Base-by-base conservation (phyloP, 1,284 basidiomycete species). In the Vanrija sp. region DNA sequence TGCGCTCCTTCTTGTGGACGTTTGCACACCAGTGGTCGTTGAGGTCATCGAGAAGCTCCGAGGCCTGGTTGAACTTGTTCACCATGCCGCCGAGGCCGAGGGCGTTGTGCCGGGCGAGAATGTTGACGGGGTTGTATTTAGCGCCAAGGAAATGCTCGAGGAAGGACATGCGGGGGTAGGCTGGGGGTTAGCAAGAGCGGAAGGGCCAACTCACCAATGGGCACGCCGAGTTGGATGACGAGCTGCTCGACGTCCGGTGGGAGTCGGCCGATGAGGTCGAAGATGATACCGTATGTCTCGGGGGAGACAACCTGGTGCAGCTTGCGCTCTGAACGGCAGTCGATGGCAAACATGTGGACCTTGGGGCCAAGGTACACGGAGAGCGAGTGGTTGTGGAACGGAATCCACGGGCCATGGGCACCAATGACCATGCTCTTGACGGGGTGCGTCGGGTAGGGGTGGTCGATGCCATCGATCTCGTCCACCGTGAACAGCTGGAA, bases 121-220 rank as follows among this genome's bases (percentile, higher is more conserved):
- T 81, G 35, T 86, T 83, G 45, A 93, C 73, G 1, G 92, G 91
- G 68, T 95, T 95, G 49, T 85, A 79, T 72, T 87, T 92, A 44
- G 83, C 85, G 41, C 86, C 86, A 37, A 95, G 76, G n/a, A 73
- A 73, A 52, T 75, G 77, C 60, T 80, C 79, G 58, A 95, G 76
- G 71, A 94, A 92, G 3, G 89, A 88, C 88, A 96, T 89, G 45
- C 93, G 85, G 19, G 93, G 92, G 72, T 96, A 95, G 9, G 89
- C 89, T 60, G 87, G 86, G 12, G 0, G 87, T 87, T 48, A 89
- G 47, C 20, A 48, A 89, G 41, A 35, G 20, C 8, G n/a, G n/a
- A n/a, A 5, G 18, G 16, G 15, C n/a, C 23, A 25, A 43, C 38
- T 31, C 35, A 61, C 62, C 64, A 27, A 72, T 68, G 4, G 68